Evolutionary conservation across 768 basidiomycete species (phyloP).

Genomic region (Crucibulum laeve): DNA sequence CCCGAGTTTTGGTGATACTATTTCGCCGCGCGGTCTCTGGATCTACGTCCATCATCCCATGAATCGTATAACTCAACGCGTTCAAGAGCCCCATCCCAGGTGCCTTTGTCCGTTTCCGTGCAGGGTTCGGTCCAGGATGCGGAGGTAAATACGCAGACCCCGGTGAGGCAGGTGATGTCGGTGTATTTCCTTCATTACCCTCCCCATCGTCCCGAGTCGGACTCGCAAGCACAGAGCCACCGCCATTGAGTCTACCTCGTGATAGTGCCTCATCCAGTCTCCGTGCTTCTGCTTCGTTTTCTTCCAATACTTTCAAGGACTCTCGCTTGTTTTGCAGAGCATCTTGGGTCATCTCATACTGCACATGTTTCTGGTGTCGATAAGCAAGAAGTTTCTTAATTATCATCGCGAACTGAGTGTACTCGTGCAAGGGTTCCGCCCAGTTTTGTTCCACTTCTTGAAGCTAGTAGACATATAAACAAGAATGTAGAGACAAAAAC

Average conservation of each 20-base stretch:
- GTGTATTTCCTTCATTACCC: slow-evolving; percentile 16
- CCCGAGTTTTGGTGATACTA: slow-evolving; percentile 90
- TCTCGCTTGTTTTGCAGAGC: slow-evolving; percentile 79
- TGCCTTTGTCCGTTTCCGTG: slow-evolving; percentile 47
- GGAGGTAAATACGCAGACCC: slow-evolving; percentile 55
- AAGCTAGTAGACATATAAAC: slow-evolving; percentile 42
- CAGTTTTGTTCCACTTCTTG: slow-evolving; percentile 94
- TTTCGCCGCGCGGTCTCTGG: slow-evolving; percentile 94
- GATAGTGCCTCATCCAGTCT: slow-evolving; percentile 86
- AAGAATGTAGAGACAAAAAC: slow-evolving; percentile 4
- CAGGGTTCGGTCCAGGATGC: slow-evolving; percentile 75
- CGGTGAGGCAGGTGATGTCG: slow-evolving; percentile 33
- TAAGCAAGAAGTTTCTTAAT: slow-evolving; percentile 93
- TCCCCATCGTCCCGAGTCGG: slow-evolving; percentile 8
- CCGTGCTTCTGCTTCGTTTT: slow-evolving; percentile 86
- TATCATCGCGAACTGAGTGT: slow-evolving; percentile 89
- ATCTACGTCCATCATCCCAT: slow-evolving; percentile 99
- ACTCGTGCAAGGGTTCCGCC: slow-evolving; percentile 95
- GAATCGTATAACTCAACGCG: slow-evolving; percentile 90
- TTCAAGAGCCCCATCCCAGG: slow-evolving; percentile 86
- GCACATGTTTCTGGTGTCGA: slow-evolving; percentile 96
- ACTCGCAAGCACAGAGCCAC: slow-evolving; percentile 14
- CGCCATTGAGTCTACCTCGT: slow-evolving; percentile 37
- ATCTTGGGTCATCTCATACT: slow-evolving; percentile 97
- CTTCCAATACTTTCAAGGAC: slow-evolving; percentile 84